Base-by-base conservation (phyloP, 1,284 basidiomycete species). In the Moesziomyces antarcticus region DNA sequence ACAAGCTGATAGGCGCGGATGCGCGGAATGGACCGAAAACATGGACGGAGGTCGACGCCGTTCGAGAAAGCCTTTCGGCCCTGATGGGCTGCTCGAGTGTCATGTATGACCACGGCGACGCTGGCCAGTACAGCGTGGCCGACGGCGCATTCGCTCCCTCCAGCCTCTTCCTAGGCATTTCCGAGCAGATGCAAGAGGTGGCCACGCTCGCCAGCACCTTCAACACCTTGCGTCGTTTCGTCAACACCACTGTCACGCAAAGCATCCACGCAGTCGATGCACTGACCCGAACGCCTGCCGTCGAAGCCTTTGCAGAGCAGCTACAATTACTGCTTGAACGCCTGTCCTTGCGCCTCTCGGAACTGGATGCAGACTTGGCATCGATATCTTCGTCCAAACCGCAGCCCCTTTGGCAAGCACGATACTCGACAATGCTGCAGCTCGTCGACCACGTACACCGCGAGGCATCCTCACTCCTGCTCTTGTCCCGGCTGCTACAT, bases 301-400 rank as follows among this genome's bases (percentile, higher is more conserved):
- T 66, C 16, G 66, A 74, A 51, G 72, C 72, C 11, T 69, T 70
- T 20, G 67, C 72, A 10, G 72, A 74, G 21, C 55, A 66, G 42
- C 27, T 74, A 2, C 57, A 61, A 42, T n/a, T 25, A 16, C n/a
- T 74, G 16, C 58, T 74, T 1, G 61, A 74, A 40, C 55, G 66
- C 6, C 24, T 68, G 5, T 16, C 41, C 6, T 22, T 53, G 0
- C 41, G 35, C 1, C 52, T 69, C 0, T 66, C 72, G 16, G 59
- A 70, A 27, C 33, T 59, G 45, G 72, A 74, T 14, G 55, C 58
- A 27, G 72, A 74, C 27, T 35, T 74, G 8, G 47, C 58, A 9
- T 49, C 45, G 1, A 51, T 56, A 30, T 55, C 51, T 10, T 47
- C 58, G 41, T 20, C 59, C 27, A 40, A 18, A 14, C 11, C 37